Conservation (phyloP, 1,284 basidiomycete species). For the Ceratobasidium theobromae region DNA sequence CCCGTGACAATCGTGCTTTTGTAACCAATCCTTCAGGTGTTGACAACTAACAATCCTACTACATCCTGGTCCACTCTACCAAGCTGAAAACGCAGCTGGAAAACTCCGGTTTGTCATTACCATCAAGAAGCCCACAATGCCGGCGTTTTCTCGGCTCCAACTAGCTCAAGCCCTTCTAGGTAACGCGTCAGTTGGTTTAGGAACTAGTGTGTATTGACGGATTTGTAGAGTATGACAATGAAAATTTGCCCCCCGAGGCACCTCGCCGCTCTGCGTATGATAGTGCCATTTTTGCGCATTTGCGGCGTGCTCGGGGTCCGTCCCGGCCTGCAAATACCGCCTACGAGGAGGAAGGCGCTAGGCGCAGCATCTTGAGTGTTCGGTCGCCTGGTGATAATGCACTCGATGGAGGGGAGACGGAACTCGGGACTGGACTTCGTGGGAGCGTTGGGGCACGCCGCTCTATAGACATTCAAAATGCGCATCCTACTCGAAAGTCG, state of each 20-base stretch:
- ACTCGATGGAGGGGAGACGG: constrained; percentile 53
- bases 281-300: constrained; percentile 66
- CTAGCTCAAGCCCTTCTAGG: constrained; percentile 76
- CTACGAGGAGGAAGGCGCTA: constrained; percentile 4
- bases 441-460: constrained; percentile 52
- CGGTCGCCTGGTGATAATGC: constrained; percentile 48
- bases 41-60: not conserved
- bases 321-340: constrained; percentile 3
- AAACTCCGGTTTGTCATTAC: not conserved
- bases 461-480: constrained; percentile 29
- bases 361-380: constrained; percentile 54
- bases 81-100: not conserved
- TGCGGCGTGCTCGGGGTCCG: constrained; percentile 29
- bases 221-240: constrained; percentile 76
- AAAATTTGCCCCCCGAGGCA: constrained; percentile 60
- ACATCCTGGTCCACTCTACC: not conserved
- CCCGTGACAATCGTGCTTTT: not conserved
- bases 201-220: constrained; percentile 1
- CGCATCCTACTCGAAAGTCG: constrained; percentile 12
- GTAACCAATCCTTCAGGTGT: not conserved
- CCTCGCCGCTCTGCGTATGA: constrained; percentile 69
- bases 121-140: constrained; percentile 36
- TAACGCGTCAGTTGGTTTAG: constrained; percentile 42
- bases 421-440: constrained; percentile 69
- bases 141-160: constrained; percentile 74